Evolutionary conservation across 768 basidiomycete species (phyloP), one percentile per base, ranked within the genome.

Genomic region (Clavulina sp.): DNA sequence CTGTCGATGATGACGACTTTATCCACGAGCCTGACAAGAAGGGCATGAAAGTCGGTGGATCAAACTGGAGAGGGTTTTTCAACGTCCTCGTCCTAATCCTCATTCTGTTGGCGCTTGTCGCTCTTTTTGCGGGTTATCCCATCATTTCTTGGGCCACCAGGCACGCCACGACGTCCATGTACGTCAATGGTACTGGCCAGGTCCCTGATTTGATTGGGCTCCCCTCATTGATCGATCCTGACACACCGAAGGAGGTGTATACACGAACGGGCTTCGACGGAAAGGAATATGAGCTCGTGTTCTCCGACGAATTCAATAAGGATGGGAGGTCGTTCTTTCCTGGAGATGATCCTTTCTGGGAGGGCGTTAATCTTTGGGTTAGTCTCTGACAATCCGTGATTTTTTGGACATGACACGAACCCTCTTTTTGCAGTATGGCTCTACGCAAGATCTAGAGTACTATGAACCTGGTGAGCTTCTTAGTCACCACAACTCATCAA

Each of bases 121-220:
- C 65, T 33, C 73, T 95, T 5, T 95, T 93, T 64, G 76, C 85
- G 48, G 76, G 79, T 38, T 92, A 85, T 61, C 91, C 92, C 2
- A 74, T 93, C 58, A 60, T 78, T 58, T 51, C 62, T n/a, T 81
- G 74, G 52, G 73, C 73, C 60, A 58, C 63, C 2, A 60, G 70
- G 49, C 38, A 48, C 3, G 60, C 64, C 24, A 58, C 38, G 70
- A 70, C 51, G 46, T 59, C 33, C 68, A 70, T 4, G 76, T 9
- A 46, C 9, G 75, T 82, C 57, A 88, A 87, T 63, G 66, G 64
- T 2, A 81, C 74, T 24, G 80, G 81, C 4, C 82, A 85, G 63
- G 73, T 77, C 1, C 73, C 82, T 0, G 66, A 70, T 2, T 69
- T 79, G 57, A 70, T 54, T 46, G 59, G 63, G 41, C 70, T 84